These are phyloP conservation scores for Litsea cubeba DNA, from an alignment of 164 flowering plant species.

Conservation along the genomic window DNA sequence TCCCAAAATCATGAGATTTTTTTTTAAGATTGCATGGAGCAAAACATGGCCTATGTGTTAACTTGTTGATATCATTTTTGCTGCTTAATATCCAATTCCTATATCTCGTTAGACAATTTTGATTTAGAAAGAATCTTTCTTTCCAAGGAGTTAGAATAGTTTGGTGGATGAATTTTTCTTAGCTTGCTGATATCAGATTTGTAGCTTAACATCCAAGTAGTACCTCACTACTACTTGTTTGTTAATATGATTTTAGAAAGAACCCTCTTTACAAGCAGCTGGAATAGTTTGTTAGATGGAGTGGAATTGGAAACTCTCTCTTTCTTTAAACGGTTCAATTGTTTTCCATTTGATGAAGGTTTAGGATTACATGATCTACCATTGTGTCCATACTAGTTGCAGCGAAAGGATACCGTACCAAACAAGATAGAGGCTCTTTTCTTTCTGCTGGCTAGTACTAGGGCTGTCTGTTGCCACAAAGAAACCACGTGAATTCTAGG, in stretches of 20 bases:
- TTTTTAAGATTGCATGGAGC: neutral
- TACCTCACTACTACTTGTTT: neutral
- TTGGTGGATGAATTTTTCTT: too few relatives aligned
- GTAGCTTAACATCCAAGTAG: neutral
- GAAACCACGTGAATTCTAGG: too few relatives aligned
- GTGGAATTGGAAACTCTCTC: too few relatives aligned
- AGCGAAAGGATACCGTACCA: too few relatives aligned
- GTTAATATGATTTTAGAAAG: neutral
- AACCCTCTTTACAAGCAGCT: neutral
- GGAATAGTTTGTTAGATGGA: too few relatives aligned
- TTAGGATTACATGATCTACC: neutral
- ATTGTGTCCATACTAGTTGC: neutral
- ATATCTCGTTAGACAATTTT: too few relatives aligned
- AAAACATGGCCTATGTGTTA: neutral
- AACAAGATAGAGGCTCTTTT: neutral
- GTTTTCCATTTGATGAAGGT: neutral
- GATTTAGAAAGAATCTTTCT: too few relatives aligned
- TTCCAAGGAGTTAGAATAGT: too few relatives aligned
- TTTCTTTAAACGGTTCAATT: too few relatives aligned
- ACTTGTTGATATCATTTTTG: neutral
- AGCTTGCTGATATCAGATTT: too few relatives aligned
- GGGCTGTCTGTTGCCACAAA: too few relatives aligned
- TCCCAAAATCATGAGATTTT: neutral
- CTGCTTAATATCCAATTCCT: too few relatives aligned
- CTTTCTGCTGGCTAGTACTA: slow-evolving; percentile 6